phyloP scores from a whole-genome alignment of 2,329 filamentous ascomycete genomes.

The Fusarium udum region DNA sequence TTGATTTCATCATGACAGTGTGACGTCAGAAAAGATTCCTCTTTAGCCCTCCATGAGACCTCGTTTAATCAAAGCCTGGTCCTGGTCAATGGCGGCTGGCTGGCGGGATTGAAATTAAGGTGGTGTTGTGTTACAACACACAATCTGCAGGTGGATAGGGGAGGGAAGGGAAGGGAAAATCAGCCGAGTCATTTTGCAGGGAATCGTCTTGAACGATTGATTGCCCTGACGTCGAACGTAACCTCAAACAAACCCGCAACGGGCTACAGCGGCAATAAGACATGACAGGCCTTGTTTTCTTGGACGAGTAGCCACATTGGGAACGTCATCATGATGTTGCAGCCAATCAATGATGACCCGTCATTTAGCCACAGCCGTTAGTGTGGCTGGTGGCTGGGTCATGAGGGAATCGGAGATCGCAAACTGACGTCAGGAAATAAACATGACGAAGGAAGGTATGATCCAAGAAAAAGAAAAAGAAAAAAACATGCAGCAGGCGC shows the following conservation, averaged over 20 bases:
- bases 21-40: conserved; percentile 30
- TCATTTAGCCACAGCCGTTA: conserved; percentile 20
- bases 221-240: conserved; percentile 29
- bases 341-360: conserved; percentile 6
- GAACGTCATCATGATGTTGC: conserved; percentile 11
- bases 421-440: conserved; percentile 33
- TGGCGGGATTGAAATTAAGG: background rate
- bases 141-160: background rate
- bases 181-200: conserved; percentile 23
- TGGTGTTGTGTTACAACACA: background rate
- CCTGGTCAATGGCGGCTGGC: background rate
- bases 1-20: conserved; percentile 37
- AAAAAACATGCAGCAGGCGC: conserved; percentile 5
- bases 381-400: conserved; percentile 31
- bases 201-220: conserved; percentile 13
- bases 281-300: conserved; percentile 25
- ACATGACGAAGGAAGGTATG: conserved; percentile 20
- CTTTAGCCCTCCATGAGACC: background rate
- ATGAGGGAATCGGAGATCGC: conserved; percentile 26
- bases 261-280: conserved; percentile 28
- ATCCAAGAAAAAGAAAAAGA: conserved; percentile 6
- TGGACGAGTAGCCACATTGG: conserved; percentile 15
- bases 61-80: conserved; percentile 4
- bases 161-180: background rate
- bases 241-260: conserved; percentile 21